Conservation (phyloP, 306 rosid species). For the Corylus americana region DNA sequence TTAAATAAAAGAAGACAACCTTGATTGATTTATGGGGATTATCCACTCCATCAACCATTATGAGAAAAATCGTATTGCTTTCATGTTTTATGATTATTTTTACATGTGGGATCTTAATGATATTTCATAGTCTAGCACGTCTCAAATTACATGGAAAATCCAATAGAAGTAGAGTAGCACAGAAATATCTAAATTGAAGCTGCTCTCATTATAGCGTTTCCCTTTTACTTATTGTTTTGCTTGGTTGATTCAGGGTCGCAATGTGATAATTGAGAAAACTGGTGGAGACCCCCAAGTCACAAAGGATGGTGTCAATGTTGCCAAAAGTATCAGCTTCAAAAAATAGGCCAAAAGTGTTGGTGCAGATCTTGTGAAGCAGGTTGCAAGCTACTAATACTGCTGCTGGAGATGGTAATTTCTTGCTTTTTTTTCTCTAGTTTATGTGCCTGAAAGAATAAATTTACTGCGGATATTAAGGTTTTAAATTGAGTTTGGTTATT, state of each 20-base stretch:
- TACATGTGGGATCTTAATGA: not conserved
- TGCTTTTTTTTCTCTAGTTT: not conserved
- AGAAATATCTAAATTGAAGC: not conserved
- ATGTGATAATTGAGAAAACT: conserved; percentile 75
- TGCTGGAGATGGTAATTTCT: conserved; percentile 87
- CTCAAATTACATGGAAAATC: not conserved
- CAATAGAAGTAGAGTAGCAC: not conserved
- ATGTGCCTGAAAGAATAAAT: not conserved
- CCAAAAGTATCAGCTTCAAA: conserved; percentile 73
- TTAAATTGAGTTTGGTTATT: not conserved
- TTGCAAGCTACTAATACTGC: conserved; percentile 84
- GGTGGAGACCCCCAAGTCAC: conserved; percentile 64
- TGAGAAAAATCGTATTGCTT: not conserved
- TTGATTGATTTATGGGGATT: not conserved
- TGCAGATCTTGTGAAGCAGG: conserved; percentile 86
- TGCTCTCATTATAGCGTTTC: not conserved
- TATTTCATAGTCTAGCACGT: not conserved
- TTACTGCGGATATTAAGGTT: not conserved
- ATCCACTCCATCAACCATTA: not conserved
- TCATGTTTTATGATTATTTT: not conserved
- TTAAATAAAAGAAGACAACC: not conserved
- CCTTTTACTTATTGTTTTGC: conserved; percentile 3
- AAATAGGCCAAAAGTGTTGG: conserved; percentile 77
- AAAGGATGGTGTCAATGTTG: conserved; percentile 92
- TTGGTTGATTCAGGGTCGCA: conserved; percentile 70